Percentiles rank a stretch among this genome's conserved stretches.
Evolutionary conservation across 768 basidiomycete species (phyloP).

Genomic region (Cyclocybe cylindracea): DNA sequence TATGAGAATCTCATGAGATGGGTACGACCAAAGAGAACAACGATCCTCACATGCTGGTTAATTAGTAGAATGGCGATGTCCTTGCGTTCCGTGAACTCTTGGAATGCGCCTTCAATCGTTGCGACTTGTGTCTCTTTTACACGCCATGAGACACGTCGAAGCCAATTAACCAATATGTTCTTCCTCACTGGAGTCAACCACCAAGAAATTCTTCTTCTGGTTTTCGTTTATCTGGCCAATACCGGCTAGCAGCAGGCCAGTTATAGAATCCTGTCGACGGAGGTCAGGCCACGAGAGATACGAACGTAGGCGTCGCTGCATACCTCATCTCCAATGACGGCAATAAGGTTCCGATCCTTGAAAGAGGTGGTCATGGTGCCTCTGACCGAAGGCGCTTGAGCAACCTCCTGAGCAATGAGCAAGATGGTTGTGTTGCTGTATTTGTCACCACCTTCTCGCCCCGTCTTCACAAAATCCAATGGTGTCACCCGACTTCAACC

Average conservation of each 20-base stretch:
- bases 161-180: background rate
- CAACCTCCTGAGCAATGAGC: background rate
- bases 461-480: background rate
- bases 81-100: slow-evolving; percentile 91
- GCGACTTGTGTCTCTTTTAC: slow-evolving; percentile 84
- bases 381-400: background rate
- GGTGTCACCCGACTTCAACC: background rate
- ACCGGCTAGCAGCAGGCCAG: slow-evolving; percentile 92
- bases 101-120: slow-evolving; percentile 88
- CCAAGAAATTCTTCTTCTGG: slow-evolving; percentile 97
- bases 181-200: slow-evolving; percentile 89
- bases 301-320: slow-evolving; percentile 8
- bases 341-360: slow-evolving; percentile 86
- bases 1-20: slow-evolving; percentile 30
- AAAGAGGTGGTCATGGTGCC: slow-evolving; percentile 54
- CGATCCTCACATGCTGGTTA: slow-evolving; percentile 85
- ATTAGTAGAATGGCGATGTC: slow-evolving; percentile 97
- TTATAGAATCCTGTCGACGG: slow-evolving; percentile 84
- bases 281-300: slow-evolving; percentile 10
- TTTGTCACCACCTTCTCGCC: slow-evolving; percentile 10
- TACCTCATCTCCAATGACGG: slow-evolving; percentile 98
- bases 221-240: slow-evolving; percentile 89
- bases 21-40: background rate
- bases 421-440: slow-evolving; percentile 9
- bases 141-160: background rate